Evolutionary conservation across 164 flowering plant species (phyloP).

Genomic region (Vitis riparia): DNA sequence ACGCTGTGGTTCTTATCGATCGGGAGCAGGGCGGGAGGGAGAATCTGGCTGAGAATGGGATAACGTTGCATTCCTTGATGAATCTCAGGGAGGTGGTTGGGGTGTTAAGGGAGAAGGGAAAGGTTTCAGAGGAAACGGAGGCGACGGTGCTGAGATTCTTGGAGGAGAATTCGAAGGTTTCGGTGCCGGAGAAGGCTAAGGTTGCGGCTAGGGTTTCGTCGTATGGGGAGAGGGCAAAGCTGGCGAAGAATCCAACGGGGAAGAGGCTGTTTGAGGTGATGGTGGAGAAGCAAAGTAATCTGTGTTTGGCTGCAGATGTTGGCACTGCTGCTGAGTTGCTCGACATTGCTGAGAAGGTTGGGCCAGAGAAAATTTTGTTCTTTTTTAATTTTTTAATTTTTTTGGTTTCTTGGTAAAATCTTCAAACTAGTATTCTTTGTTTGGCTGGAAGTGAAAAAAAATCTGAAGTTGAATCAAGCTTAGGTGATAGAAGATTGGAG

Average conservation of each 20-base stretch:
- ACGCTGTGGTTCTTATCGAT: constrained; percentile 87
- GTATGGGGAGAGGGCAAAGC: constrained; percentile 65
- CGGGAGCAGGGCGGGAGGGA: constrained; percentile 96
- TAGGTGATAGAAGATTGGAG: no score
- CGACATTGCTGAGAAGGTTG: constrained; percentile 78
- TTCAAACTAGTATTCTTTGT: not conserved
- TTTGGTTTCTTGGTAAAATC: not conserved
- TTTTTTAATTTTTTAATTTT: not conserved
- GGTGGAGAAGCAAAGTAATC: constrained; percentile 78
- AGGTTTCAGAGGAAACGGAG: constrained; percentile 66
- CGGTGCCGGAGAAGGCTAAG: constrained; percentile 36
- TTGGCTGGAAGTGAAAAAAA: no score
- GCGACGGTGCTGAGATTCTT: constrained; percentile 46
- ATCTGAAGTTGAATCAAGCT: no score
- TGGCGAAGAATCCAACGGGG: constrained; percentile 74
- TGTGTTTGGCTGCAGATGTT: constrained; percentile 92
- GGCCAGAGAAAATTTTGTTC: not conserved
- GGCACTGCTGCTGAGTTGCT: constrained; percentile 76
- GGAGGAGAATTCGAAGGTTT: constrained; percentile 70
- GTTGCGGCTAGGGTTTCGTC: constrained; percentile 17
- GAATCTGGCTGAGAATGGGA: constrained; percentile 71
- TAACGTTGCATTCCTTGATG: constrained; percentile 68
- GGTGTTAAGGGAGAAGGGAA: constrained; percentile 66
- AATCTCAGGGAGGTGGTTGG: constrained; percentile 72
- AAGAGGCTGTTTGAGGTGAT: constrained; percentile 81